Base-by-base conservation (phyloP, 2,329 filamentous ascomycete genomes). In the Albifimbria verrucaria region DNA sequence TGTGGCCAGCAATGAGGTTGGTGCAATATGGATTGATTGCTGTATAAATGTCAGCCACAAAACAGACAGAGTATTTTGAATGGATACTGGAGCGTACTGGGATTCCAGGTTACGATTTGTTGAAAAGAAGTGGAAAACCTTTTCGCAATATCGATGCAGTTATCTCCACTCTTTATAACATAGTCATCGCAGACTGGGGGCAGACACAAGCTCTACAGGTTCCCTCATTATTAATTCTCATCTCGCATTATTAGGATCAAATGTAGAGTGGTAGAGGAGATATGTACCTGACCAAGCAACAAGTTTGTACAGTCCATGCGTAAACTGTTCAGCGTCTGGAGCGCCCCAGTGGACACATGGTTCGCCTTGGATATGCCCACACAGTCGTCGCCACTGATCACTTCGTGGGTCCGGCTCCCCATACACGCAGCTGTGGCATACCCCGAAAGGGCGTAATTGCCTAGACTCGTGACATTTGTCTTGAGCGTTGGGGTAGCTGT, bases 61-160 rank as follows among this genome's bases (percentile, higher is more conserved):
- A n/a, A n/a, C n/a, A n/a, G n/a, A n/a, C n/a, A n/a, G n/a, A n/a
- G 41, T 21, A n/a, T 50, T 21, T 50, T 42, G 15, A 21, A 36
- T 22, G 23, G 7, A 42, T 25, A 21, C 26, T 50, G 48, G 26
- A 15, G 15, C 48, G 24, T 50, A 50, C 48, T 28, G 41, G 48
- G 48, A 50, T 50, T 50, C 48, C 48, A 50, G 21, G 48, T 41
- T 17, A 50, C 48, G 41, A 50, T 21, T 21, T 50, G 48, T 36
- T 50, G 48, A 36, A 50, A 50, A 41, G 48, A 41, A 21, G 26
- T 32, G 15, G 26, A 32, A 32, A 21, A 50, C 20, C 21, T 36
- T 41, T 42, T 36, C 28, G 48, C 36, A 41, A 36, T 21, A 21
- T 21, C 28, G 28, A 41, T 28, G 48, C 48, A 50, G 12, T n/a